phyloP scores from a whole-genome alignment of 2,329 filamentous ascomycete species.

The Penicillium janthinellum region DNA sequence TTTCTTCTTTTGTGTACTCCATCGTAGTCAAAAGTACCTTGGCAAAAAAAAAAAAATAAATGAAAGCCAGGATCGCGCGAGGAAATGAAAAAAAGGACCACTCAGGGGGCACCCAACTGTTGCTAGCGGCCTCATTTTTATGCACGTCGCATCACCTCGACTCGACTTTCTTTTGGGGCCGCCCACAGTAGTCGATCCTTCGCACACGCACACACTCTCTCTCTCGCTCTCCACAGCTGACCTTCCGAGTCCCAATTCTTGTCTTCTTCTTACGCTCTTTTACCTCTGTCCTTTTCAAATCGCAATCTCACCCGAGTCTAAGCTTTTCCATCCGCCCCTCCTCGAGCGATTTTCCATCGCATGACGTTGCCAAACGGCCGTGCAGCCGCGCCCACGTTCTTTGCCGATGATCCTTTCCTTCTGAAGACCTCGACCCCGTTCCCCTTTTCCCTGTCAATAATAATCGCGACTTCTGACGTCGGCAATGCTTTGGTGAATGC shows the following conservation, averaged over 20 bases:
- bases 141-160: conserved; percentile 14
- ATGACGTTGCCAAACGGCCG: conserved; percentile 23
- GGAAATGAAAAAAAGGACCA: not conserved
- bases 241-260: not conserved
- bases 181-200: no score
- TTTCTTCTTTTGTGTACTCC: not conserved
- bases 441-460: conserved; percentile 19
- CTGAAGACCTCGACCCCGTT: conserved; percentile 20
- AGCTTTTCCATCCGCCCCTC: not conserved
- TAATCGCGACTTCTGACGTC: not conserved
- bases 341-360: not conserved
- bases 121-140: conserved; percentile 13
- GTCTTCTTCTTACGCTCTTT: not conserved
- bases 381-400: conserved; percentile 23
- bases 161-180: not conserved
- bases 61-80: not conserved
- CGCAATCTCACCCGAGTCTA: not conserved
- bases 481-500: conserved; percentile 5
- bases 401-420: conserved; percentile 23
- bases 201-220: not conserved
- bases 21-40: not conserved
- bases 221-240: not conserved
- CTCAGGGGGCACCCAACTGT: not conserved
- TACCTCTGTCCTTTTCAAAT: not conserved
- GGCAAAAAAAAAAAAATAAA: not conserved